Evolutionary conservation across 768 basidiomycete species (phyloP).

Genomic region (Amanita rubescens): DNA sequence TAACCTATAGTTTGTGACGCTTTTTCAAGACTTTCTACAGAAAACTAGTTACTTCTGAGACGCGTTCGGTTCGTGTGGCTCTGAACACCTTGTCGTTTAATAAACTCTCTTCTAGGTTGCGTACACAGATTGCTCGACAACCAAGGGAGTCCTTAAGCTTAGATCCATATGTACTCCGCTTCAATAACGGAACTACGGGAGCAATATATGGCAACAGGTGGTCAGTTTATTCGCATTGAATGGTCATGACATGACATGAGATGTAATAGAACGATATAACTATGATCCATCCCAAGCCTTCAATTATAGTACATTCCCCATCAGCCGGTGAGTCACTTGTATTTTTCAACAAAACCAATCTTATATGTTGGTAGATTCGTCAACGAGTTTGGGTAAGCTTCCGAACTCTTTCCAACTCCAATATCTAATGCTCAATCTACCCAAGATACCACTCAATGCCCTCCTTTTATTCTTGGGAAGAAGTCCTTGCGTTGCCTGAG

Average conservation of each 20-base stretch:
- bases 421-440: not conserved
- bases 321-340: constrained; percentile 27
- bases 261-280: constrained; percentile 43
- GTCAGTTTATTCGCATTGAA: constrained; percentile 18
- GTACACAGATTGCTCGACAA: constrained; percentile 56
- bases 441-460: constrained; percentile 55
- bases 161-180: constrained; percentile 45
- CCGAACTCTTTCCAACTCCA: not conserved
- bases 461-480: constrained; percentile 54
- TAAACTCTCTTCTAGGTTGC: constrained; percentile 29
- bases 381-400: constrained; percentile 48
- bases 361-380: constrained; percentile 31
- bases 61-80: constrained; percentile 32
- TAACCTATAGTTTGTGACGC: constrained; percentile 31
- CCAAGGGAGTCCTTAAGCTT: constrained; percentile 48
- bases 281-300: constrained; percentile 47
- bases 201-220: constrained; percentile 50
- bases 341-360: not conserved
- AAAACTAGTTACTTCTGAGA: constrained; percentile 40
- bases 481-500: constrained; percentile 40
- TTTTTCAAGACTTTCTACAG: constrained; percentile 48
- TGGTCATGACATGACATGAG: not conserved
- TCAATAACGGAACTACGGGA: constrained; percentile 42
- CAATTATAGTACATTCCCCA: constrained; percentile 45
- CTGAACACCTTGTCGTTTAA: not conserved